Evolutionary conservation across 202 grass and related monocot species (phyloP), one percentile per base, ranked within the genome.

Genomic region (Panicum virgatum): DNA sequence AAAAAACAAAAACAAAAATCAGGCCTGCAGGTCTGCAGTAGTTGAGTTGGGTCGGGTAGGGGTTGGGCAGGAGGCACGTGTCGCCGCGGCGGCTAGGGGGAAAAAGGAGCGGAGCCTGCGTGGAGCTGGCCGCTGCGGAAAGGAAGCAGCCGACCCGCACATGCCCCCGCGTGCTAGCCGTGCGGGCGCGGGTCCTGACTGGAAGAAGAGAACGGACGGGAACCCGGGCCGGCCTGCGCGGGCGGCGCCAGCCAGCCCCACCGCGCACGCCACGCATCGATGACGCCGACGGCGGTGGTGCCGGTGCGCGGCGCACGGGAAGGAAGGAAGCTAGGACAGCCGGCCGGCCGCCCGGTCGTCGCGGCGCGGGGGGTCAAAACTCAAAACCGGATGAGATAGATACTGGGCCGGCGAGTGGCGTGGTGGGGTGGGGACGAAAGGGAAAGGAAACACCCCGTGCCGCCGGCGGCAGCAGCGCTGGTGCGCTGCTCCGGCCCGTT

Each of bases 131-230:
- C 34, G 76, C 46, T 23, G 62, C 61, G 62, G n/a, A 66, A 79
- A 79, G n/a, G 53, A 79, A 79, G 76, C 46, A 9, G 46, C 19
- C 76, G 76, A 50, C 46, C 46, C 76, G 66, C 62, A 66, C 62
- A 66, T 79, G 76, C 76, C 76, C 43, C 51, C 51, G 0, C 20
- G 51, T 22, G 51, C 9, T 53, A 0, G 51, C 51, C 51, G 48
- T 51, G 48, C 51, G 51, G 1, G 47, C 47, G 47, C 1, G 14
- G 18, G 47, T 14, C 14, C 16, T 13, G 45, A 8, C 3, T 50
- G 47, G 47, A 7, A 16, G 47, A 46, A 3, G 32, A 34, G 32
- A 34, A 34, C 32, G 32, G 30, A 3, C 13, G 44, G 44, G 4
- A 14, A 4, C 44, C 44, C 3, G 40, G 40, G 9, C 7, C 9